Evolutionary conservation across 2,329 filamentous ascomycete species (phyloP), one percentile per base, ranked within the genome.

Genomic region (Hypomyces perniciosus): DNA sequence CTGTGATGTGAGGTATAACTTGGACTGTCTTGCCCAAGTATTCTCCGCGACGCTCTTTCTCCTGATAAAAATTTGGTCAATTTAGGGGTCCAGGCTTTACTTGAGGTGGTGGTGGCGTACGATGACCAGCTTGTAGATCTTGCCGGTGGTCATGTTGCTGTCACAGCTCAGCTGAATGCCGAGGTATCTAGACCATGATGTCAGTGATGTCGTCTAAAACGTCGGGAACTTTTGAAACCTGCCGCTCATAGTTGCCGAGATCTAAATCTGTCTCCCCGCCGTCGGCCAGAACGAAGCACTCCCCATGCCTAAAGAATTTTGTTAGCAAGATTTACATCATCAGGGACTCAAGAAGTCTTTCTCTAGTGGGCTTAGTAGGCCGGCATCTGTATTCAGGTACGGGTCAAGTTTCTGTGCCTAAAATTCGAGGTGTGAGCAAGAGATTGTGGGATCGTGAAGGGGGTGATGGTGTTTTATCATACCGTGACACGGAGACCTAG

Each of bases 91-190:
- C 20, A 20, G 20, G 20, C 2, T 20, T 20, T 20, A 20, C 20
- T 20, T 20, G 20, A 20, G 20, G 20, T 20, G 20, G 20, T 20
- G 20, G 20, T 41, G 37, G 49, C 79, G 76, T 64, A 85, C 78
- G 61, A 96, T 90, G 48, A 96, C 91, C 62, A 87, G 83, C 64
- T 89, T 79, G 72, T 96, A 97, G 60, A 97, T 90, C 75, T 97
- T 96, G 65, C 93, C 93, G 5, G 92, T 96, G 4, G 93, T 99
- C 70, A 99, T 95, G 71, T 97, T 97, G 75, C 92, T 90, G 61
- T 96, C 90, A 55, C 85, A 78, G 7, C 83, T 89, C 54, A 97
- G 78, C 50, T 85, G 88, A 57, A 92, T 85, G 63, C 85, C 85
- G 49, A 96, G 83, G 66, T 95, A 95, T 34, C 69, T 65, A 43